Conservation (phyloP, 345 rosid species). For the Acer saccharum region DNA sequence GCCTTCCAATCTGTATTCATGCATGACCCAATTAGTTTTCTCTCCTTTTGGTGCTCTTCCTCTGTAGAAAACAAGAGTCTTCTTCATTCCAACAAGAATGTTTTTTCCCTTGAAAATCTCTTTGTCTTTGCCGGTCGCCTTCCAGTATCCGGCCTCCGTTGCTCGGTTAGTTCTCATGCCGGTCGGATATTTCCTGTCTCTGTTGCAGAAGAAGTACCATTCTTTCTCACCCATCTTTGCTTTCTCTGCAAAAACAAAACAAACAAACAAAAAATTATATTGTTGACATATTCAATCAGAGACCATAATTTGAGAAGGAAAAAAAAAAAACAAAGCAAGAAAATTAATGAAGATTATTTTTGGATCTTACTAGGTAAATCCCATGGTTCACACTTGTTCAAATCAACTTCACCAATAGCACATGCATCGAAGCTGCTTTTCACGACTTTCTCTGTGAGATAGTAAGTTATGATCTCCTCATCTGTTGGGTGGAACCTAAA, state of each 20-base stretch:
- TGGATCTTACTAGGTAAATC: slow-evolving; percentile 70
- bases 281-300: not conserved
- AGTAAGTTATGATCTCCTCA: slow-evolving; percentile 78
- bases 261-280: not conserved
- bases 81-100: slow-evolving; percentile 94
- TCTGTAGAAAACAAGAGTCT: slow-evolving; percentile 92
- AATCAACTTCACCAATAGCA: slow-evolving; percentile 78
- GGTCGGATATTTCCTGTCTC: slow-evolving; percentile 94
- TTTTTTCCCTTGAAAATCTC: slow-evolving; percentile 72
- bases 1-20: slow-evolving; percentile 92
- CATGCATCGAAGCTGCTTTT: slow-evolving; percentile 48
- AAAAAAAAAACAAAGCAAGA: not conserved
- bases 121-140: slow-evolving; percentile 95
- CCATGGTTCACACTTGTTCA: slow-evolving; percentile 97
- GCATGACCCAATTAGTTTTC: slow-evolving; percentile 96
- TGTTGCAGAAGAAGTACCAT: slow-evolving; percentile 92
- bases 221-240: slow-evolving; percentile 98
- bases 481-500: slow-evolving; percentile 94
- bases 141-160: slow-evolving; percentile 91
- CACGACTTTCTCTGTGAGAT: slow-evolving; percentile 62
- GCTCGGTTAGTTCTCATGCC: slow-evolving; percentile 98
- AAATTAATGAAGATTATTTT: not conserved
- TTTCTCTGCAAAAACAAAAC: slow-evolving; percentile 45
- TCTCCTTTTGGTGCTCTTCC: slow-evolving; percentile 99
- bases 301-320: not conserved